Base-by-base conservation (phyloP, 2,329 filamentous ascomycete species). In the Epichloe uncinata region DNA sequence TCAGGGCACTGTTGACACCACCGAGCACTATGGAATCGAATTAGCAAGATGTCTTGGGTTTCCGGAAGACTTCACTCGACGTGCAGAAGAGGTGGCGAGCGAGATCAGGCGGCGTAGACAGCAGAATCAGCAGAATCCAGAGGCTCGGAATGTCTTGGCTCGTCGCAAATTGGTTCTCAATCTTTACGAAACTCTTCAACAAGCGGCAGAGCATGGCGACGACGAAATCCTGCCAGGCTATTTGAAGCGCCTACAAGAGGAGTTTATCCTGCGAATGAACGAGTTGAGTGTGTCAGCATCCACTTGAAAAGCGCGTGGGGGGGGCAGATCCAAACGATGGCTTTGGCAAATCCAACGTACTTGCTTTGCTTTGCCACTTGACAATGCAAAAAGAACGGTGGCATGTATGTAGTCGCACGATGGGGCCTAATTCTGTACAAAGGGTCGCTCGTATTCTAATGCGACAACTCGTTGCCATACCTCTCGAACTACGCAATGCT, bases 1-100 rank as follows among this genome's bases (percentile, higher is more conserved):
- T 0, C 76, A 84, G 13, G 91, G 93, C 0, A 78, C 77, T 0
- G 78, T 87, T 1, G 69, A 79, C 50, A 81, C 87, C 49, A 71
- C 79, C 43, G 56, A 63, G 3, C 81, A 88, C 56, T 98, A 98
- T 59, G 93, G 93, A 0, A 75, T 96, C n/a, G 75, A 82, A 1
- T 74, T 96, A 3, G 89, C 91, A 0, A 79, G 79, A 34, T 77
- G 88, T 0, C 73, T 93, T 22, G 82, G 85, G 0, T 74, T 95
- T 6, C 88, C 91, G 0, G 63, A 73, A 0, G 66, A 68, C 1
- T 78, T 95, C 3, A 69, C 95, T 2, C 69, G 82, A 6, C 73
- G 77, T 34, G 91, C 90, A 0, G 79, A 84, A 53, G 60, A 69
- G 0, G 80, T 93, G 4, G 81, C 85, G 0, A 70, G 72, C 3